Conservation (phyloP, 768 basidiomycete genomes). For the Clavulina sp. region DNA sequence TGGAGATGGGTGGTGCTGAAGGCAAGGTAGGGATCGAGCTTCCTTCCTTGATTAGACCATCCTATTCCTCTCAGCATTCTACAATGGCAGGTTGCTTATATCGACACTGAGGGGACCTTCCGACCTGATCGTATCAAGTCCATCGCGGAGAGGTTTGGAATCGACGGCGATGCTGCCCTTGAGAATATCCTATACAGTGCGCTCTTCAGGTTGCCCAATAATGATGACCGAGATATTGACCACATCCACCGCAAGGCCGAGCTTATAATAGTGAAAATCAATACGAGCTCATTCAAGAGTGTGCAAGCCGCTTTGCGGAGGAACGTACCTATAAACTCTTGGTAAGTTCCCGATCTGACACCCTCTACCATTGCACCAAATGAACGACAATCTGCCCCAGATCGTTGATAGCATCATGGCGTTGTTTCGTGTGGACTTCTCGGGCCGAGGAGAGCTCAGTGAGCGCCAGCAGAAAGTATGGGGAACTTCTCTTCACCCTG, state of each 20-base stretch:
- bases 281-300: conserved; percentile 85
- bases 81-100: conserved; percentile 56
- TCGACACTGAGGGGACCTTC: conserved; percentile 87
- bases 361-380: conserved; percentile 5
- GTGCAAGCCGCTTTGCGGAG: conserved; percentile 74
- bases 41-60: background rate
- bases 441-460: conserved; percentile 83
- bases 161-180: conserved; percentile 71
- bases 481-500: background rate
- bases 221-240: background rate
- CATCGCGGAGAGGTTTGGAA: conserved; percentile 85
- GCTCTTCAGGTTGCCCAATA: background rate
- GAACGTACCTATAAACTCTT: conserved; percentile 66
- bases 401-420: conserved; percentile 97
- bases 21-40: conserved; percentile 45
- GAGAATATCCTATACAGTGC: conserved; percentile 85
- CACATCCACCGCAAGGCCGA: conserved; percentile 35
- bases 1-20: conserved; percentile 76
- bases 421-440: conserved; percentile 83
- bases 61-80: background rate
- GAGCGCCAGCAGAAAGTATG: conserved; percentile 80
- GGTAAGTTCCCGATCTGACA: conserved; percentile 21
- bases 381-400: conserved; percentile 26
- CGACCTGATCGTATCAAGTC: conserved; percentile 83
- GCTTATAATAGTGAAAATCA: conserved; percentile 90